Conservation (phyloP, 768 basidiomycete species). For the Crassisporium funariophilum region DNA sequence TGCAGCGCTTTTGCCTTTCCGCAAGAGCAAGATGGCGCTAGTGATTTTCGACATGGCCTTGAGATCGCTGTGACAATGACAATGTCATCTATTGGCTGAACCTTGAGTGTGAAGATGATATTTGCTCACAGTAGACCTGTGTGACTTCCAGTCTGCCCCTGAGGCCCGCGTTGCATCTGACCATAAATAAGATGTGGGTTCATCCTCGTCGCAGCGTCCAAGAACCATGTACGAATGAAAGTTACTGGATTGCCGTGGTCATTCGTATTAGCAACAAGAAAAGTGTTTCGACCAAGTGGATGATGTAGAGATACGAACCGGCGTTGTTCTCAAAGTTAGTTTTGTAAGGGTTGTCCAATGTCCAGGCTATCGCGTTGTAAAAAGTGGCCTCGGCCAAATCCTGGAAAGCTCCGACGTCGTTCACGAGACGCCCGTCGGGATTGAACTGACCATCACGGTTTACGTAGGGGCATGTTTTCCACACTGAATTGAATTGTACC, state of each 20-base stretch:
- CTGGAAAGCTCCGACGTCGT: conserved; percentile 57
- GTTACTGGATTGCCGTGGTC: conserved; percentile 28
- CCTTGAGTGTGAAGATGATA: no score
- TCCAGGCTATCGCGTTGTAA: conserved; percentile 61
- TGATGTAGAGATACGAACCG: conserved; percentile 27
- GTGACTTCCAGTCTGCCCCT: conserved; percentile 43
- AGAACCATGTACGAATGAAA: conserved; percentile 60
- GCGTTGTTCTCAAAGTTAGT: conserved; percentile 44
- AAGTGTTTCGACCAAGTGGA: neutral
- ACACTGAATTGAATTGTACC: conserved; percentile 36
- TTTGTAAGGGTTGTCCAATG: conserved; percentile 39
- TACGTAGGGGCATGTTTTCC: conserved; percentile 59
- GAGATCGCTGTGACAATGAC: conserved; percentile 37
- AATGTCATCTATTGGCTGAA: conserved; percentile 3
- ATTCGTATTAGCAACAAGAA: neutral
- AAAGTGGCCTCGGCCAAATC: conserved; percentile 60
- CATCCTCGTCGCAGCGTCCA: conserved; percentile 59
- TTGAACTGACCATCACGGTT: conserved; percentile 64
- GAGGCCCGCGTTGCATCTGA: conserved; percentile 49
- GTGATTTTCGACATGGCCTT: conserved; percentile 60
- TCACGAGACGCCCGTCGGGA: conserved; percentile 59
- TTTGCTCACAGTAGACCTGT: conserved; percentile 56
- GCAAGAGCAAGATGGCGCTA: conserved; percentile 53
- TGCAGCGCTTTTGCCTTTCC: conserved; percentile 46
- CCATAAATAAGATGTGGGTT: conserved; percentile 65